Evolutionary conservation across 106 monocot species (phyloP).

Genomic region (Dendrobium chrysotoxum): DNA sequence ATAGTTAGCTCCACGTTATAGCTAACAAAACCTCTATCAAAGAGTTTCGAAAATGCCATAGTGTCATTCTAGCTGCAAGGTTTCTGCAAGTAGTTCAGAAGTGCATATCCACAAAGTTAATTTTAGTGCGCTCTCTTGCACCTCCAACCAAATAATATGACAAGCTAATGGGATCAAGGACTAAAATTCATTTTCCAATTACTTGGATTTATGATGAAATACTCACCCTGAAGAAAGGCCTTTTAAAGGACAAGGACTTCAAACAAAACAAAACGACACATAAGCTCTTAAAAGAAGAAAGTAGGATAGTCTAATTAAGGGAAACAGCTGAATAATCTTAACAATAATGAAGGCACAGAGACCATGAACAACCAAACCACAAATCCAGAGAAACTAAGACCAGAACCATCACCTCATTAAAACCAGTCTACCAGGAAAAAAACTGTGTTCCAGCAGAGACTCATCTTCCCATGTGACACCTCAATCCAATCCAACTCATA

Average conservation of each 20-base stretch:
- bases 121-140: not conserved
- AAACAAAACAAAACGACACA: not conserved
- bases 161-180: not conserved
- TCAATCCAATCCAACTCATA: not conserved
- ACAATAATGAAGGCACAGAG: not conserved
- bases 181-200: not conserved
- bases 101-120: not conserved
- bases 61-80: not conserved
- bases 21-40: not conserved
- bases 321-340: not conserved
- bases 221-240: not conserved
- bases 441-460: not conserved
- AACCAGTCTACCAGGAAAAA: not conserved
- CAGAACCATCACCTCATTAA: not conserved
- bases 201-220: not conserved
- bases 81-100: not conserved
- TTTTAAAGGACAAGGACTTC: not conserved
- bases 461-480: not conserved
- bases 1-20: not conserved
- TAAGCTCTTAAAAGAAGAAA: not conserved
- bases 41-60: not conserved
- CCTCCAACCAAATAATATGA: not conserved
- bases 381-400: not conserved
- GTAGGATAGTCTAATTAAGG: not conserved
- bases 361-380: not conserved